These are phyloP conservation scores for Umbilicus rupestris DNA, from an alignment of 164 flowering plant genomes.

Conservation along the genomic window DNA sequence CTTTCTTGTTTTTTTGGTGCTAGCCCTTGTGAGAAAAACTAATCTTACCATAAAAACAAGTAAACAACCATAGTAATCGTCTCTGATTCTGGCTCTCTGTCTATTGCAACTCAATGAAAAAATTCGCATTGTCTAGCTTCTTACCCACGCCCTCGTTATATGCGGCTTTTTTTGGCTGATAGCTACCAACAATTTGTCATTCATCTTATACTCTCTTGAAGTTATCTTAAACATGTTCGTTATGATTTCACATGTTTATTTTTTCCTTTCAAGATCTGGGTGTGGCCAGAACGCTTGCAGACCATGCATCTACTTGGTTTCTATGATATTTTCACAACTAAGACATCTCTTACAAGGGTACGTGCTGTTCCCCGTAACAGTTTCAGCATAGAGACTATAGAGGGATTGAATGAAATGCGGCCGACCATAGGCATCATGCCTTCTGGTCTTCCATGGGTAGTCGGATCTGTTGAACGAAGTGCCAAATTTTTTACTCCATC, in stretches of 20 bases:
- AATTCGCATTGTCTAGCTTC: too few relatives aligned
- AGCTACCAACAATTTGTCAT: background rate
- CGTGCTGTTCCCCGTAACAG: constrained; percentile 87
- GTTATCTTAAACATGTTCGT: background rate
- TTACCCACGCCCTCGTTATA: too few relatives aligned
- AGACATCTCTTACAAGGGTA: constrained; percentile 64
- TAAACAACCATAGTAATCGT: too few relatives aligned
- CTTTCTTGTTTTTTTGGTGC: too few relatives aligned
- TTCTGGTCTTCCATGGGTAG: constrained; percentile 81
- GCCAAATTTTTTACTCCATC: constrained; percentile 22
- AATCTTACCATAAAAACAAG: too few relatives aligned
- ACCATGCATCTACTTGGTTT: constrained; percentile 78
- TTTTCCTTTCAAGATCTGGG: constrained; percentile 54
- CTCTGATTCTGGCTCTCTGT: too few relatives aligned
- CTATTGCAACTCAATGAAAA: too few relatives aligned
- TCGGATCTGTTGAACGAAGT: constrained; percentile 22
- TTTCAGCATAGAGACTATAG: constrained; percentile 56
- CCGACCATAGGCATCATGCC: constrained; percentile 93
- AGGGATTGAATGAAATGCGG: constrained; percentile 42
- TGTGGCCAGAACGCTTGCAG: constrained; percentile 89
- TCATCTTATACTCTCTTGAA: background rate
- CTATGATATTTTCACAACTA: constrained; percentile 59
- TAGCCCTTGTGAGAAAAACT: too few relatives aligned
- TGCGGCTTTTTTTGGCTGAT: too few relatives aligned
- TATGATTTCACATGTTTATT: constrained; percentile 8